Base-by-base conservation (phyloP, 1,139 yeast species). In the Geotrichum bryndzae region DNA sequence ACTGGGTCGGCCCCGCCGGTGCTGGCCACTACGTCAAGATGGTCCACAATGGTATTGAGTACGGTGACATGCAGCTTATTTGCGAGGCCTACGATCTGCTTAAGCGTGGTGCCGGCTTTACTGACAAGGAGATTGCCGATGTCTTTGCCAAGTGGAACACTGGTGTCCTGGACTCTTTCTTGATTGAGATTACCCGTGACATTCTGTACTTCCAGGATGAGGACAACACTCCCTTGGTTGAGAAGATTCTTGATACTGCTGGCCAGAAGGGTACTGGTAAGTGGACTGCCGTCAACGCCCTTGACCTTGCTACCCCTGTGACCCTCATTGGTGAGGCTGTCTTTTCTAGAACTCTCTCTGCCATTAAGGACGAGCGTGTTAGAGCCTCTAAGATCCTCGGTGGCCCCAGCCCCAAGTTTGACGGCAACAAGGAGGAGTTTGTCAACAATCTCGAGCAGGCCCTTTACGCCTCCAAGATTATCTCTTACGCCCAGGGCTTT, bases 241-340 rank as follows among this genome's bases (percentile, higher is more conserved):
- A 94, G 82, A 94, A 94, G 84, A 92, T 94, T 76, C 81, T 91
- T 79, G 99, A 94, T 79, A 78, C 90, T 72, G 99, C 99, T 70
- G 99, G 99, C 73, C 99, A 94, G 83, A 94, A 94, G 85, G 99
- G 99, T 85, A 94, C 99, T 70, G 99, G 99, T 82, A 94, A 94
- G 84, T 94, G 99, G 99, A 94, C 98, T 70, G 98, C 98, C 68
- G 89, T 92, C 78, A 91, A 91, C 77, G 98, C 99, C 67, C 84
- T 94, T 73, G 99, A 94, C 79, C 84, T 94, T 73, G 99, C 98
- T 79, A 90, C 90, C 87, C 99, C 99, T 70, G 97, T 94, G 73
- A 91, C 99, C 68, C 84, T 94, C 76, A 94, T 94, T 73, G 97
- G 98, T 79, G 99, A 94, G 83, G 98, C 99, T 65, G 99, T 94